Percentiles rank a stretch among this genome's conserved stretches.
These are phyloP conservation scores for Stachybotrys elegans DNA, from an alignment of 2,329 filamentous ascomycete species.

Conservation along the genomic window DNA sequence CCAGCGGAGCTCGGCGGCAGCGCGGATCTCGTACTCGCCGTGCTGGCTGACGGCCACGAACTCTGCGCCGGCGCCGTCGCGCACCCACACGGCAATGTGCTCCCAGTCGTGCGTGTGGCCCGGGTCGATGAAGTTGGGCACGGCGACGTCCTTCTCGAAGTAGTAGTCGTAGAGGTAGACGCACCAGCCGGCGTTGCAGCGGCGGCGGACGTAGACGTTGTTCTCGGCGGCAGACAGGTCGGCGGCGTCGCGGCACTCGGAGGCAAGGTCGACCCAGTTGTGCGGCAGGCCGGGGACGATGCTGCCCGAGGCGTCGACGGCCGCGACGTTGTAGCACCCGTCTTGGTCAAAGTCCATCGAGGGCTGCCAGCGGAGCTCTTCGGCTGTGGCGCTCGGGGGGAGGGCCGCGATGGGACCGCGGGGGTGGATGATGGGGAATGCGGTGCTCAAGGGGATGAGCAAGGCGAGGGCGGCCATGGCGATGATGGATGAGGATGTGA, in stretches of 20 bases:
- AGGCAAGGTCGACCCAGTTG: background rate
- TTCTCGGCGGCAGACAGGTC: slow-evolving; percentile 4
- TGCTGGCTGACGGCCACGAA: slow-evolving; percentile 2
- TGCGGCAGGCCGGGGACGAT: slow-evolving; percentile 1
- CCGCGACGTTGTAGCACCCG: slow-evolving; percentile 2
- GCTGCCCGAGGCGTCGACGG: background rate
- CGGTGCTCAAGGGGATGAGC: background rate
- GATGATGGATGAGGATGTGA: background rate
- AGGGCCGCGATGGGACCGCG: slow-evolving; percentile 13
- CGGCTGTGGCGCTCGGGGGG: slow-evolving; percentile 12
- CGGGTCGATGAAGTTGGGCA: background rate
- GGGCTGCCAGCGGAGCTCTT: slow-evolving; percentile 19
- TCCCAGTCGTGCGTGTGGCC: slow-evolving; percentile 4
- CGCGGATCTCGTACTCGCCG: slow-evolving; percentile 1
- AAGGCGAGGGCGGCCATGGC: background rate
- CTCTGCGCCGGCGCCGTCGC: background rate
- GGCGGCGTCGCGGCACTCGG: slow-evolving; percentile 1
- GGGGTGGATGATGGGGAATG: background rate
- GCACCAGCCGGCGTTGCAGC: slow-evolving; percentile 1
- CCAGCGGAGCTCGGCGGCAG: slow-evolving; percentile 1
- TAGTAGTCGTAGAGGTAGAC: slow-evolving; percentile 4
- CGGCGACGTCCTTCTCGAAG: slow-evolving; percentile 2
- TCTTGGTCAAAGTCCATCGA: slow-evolving; percentile 6
- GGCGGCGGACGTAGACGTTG: slow-evolving; percentile 1
- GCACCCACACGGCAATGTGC: slow-evolving; percentile 2